phyloP scores from a whole-genome alignment of 1,139 yeast genomes.

The Debaryomyces sp. region DNA sequence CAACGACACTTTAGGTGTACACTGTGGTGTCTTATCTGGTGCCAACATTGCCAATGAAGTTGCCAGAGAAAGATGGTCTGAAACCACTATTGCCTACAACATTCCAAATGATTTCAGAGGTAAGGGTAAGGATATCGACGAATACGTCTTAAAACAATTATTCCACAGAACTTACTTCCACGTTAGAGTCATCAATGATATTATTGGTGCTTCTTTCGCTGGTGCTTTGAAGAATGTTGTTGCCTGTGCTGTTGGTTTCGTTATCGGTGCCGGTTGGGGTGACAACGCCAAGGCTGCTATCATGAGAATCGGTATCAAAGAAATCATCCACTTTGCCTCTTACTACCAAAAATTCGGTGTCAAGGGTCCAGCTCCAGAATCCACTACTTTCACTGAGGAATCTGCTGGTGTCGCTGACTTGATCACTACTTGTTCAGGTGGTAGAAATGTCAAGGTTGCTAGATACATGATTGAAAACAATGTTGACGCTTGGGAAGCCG shows the following conservation, averaged over 20 bases:
- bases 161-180: constrained; percentile 98
- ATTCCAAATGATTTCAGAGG: constrained; percentile 73
- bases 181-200: constrained; percentile 84
- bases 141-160: constrained; percentile 63
- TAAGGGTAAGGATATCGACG: constrained; percentile 72
- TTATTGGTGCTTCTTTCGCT: constrained; percentile 90
- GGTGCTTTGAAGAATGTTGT: constrained; percentile 95
- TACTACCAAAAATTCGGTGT: constrained; percentile 68
- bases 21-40: constrained; percentile 94
- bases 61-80: constrained; percentile 91
- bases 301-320: constrained; percentile 90
- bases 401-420: constrained; percentile 96
- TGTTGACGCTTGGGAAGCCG: constrained; percentile 76
- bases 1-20: constrained; percentile 73
- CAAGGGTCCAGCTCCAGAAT: constrained; percentile 64
- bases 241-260: constrained; percentile 92
- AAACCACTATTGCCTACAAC: constrained; percentile 90
- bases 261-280: constrained; percentile 97
- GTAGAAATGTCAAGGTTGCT: constrained; percentile 91
- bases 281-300: constrained; percentile 96
- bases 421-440: constrained; percentile 95
- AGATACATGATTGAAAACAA: constrained; percentile 72
- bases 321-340: constrained; percentile 63
- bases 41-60: constrained; percentile 96
- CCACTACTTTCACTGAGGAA: constrained; percentile 85